phyloP scores from a whole-genome alignment of 2,329 filamentous ascomycete species.

The Bipolaris cookei region DNA sequence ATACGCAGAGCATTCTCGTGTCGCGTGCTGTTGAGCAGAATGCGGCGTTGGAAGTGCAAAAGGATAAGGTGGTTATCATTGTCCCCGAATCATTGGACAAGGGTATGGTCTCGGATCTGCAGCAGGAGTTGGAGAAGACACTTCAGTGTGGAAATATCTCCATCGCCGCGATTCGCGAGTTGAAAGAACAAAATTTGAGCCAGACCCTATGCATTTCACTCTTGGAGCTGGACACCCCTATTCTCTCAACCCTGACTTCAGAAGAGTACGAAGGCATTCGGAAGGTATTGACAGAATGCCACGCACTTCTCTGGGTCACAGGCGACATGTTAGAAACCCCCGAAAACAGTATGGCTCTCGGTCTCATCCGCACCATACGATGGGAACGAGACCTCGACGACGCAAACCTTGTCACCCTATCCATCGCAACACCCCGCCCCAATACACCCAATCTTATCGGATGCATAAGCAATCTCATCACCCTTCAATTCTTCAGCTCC shows the following conservation, averaged over 20 bases:
- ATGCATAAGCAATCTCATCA: not conserved
- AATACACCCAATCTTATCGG: not conserved
- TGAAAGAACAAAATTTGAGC: not conserved
- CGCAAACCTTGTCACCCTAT: not conserved
- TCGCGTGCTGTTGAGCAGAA: constrained; percentile 1
- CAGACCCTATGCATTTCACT: constrained; percentile 1
- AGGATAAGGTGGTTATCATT: not conserved
- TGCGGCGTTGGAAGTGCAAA: not conserved
- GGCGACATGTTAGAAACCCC: not conserved
- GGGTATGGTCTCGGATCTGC: not conserved
- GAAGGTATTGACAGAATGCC: constrained; percentile 3
- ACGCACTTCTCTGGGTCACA: not conserved
- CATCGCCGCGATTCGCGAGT: not conserved
- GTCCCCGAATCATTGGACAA: not conserved
- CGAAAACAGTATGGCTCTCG: not conserved
- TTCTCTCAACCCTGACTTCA: not conserved
- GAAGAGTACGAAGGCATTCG: constrained; percentile 2
- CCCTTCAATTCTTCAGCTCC: not conserved
- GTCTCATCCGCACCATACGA: constrained; percentile 4
- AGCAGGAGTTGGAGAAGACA: not conserved
- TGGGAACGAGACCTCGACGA: constrained; percentile 3
- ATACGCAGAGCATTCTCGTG: constrained; percentile 5
- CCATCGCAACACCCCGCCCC: not conserved
- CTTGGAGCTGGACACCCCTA: not conserved
- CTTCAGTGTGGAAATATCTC: not conserved